These are phyloP conservation scores for Schoenoplectus tabernaemontani DNA, from an alignment of 202 grass and related monocot genomes.

Conservation along the genomic window DNA sequence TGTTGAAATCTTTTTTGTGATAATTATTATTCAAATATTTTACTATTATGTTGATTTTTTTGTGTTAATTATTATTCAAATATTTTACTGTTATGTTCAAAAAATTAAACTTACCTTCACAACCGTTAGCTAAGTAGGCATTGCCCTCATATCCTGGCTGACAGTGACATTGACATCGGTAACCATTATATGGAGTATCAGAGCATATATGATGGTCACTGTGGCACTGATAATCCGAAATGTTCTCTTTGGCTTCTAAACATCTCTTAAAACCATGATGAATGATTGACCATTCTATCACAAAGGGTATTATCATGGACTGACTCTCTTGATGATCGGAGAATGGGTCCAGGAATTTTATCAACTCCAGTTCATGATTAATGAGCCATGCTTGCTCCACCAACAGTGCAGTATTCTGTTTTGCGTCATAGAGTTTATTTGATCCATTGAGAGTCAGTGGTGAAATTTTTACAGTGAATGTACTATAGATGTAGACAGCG, in stretches of 20 bases:
- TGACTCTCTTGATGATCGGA: not conserved
- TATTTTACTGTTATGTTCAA: not conserved
- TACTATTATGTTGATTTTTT: not conserved
- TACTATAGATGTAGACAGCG: not conserved
- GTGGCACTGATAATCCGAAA: not conserved
- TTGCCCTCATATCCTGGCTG: conserved; percentile 36
- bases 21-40: not conserved
- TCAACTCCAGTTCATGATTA: not conserved
- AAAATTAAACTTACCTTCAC: conserved; percentile 24
- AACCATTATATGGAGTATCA: not conserved
- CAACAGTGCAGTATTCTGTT: not conserved
- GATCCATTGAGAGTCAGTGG: not conserved
- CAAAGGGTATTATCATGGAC: not conserved
- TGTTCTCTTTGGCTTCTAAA: not conserved
- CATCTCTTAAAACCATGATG: not conserved
- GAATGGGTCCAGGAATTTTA: not conserved
- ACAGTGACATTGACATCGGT: conserved; percentile 29
- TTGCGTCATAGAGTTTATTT: not conserved
- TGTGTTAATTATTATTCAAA: not conserved
- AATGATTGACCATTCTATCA: not conserved
- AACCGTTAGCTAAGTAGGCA: conserved; percentile 30
- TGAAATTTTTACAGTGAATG: not conserved
- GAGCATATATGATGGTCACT: conserved; percentile 4
- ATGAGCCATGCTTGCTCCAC: conserved; percentile 12
- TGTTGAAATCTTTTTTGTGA: not conserved